Conservation (phyloP, 176 grass and related monocot genomes). For the Avena insularis region DNA sequence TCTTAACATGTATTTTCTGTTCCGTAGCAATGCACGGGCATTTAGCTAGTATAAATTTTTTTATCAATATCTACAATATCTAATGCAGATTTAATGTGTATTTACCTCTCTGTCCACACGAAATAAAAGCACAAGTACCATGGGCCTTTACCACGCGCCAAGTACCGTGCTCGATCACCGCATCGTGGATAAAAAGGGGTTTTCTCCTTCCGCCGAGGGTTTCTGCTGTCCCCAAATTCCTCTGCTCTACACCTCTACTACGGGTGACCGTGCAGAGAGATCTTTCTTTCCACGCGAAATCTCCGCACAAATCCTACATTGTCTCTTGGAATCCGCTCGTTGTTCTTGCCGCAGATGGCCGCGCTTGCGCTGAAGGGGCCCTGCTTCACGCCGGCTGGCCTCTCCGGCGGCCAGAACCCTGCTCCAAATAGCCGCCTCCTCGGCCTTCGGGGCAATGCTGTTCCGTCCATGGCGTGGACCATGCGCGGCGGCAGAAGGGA, state of each 20-base stretch:
- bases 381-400: not conserved
- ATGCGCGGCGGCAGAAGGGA: not conserved
- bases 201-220: conserved; percentile 13
- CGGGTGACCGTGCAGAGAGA: not conserved
- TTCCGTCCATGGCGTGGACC: not conserved
- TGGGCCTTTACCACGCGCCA: no score
- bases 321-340: not conserved
- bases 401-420: not conserved
- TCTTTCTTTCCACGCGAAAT: not conserved
- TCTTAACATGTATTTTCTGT: no score
- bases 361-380: not conserved
- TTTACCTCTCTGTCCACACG: no score
- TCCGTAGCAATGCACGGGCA: no score
- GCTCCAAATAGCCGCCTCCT: not conserved
- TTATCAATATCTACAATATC: no score
- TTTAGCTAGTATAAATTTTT: no score
- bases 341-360: not conserved
- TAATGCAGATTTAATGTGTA: no score
- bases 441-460: not conserved
- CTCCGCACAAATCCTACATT: not conserved
- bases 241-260: not conserved
- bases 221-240: not conserved
- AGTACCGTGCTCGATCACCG: not conserved
- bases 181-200: not conserved
- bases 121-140: no score